Evolutionary conservation across 768 basidiomycete genomes (phyloP).

Genomic region (Pisolithus orientalis): DNA sequence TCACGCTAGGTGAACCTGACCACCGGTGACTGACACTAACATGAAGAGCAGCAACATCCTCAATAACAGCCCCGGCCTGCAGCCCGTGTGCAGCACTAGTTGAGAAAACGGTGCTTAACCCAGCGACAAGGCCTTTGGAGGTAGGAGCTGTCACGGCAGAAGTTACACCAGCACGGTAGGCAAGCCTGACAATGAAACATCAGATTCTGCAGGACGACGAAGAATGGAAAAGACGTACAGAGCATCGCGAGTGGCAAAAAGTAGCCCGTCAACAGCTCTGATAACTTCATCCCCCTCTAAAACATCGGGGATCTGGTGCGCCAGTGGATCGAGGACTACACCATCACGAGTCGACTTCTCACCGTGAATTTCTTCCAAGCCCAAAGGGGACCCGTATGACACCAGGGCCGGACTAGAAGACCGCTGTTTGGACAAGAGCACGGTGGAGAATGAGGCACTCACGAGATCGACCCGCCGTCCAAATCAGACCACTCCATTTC

Average conservation of each 20-base stretch:
- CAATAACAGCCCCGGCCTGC: slow-evolving; percentile 56
- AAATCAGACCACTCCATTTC: too few relatives aligned
- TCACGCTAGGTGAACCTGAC: slow-evolving; percentile 46
- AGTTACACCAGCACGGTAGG: slow-evolving; percentile 72
- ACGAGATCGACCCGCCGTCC: too few relatives aligned
- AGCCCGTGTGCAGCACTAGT: slow-evolving; percentile 55
- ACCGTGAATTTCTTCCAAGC: slow-evolving; percentile 48
- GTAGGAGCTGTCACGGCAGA: slow-evolving; percentile 57
- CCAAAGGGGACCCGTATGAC: slow-evolving; percentile 39
- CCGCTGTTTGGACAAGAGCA: too few relatives aligned
- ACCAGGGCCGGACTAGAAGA: slow-evolving; percentile 34
- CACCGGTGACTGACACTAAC: slow-evolving; percentile 45
- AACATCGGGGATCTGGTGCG: slow-evolving; percentile 28
- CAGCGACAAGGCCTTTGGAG: slow-evolving; percentile 50
- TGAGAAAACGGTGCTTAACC: slow-evolving; percentile 57
- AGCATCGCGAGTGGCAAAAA: slow-evolving; percentile 55
- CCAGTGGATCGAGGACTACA: slow-evolving; percentile 39
- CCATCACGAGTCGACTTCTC: slow-evolving; percentile 57
- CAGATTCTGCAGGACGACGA: too few relatives aligned
- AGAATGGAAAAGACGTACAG: slow-evolving; percentile 31
- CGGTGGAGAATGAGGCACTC: too few relatives aligned
- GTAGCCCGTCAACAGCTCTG: slow-evolving; percentile 67
- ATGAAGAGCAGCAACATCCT: slow-evolving; percentile 56
- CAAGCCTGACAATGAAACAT: slow-evolving; percentile 41
- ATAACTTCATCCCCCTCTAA: slow-evolving; percentile 34